Evolutionary conservation across 106 monocot species (phyloP).

Genomic region (Apostasia ramifera): DNA sequence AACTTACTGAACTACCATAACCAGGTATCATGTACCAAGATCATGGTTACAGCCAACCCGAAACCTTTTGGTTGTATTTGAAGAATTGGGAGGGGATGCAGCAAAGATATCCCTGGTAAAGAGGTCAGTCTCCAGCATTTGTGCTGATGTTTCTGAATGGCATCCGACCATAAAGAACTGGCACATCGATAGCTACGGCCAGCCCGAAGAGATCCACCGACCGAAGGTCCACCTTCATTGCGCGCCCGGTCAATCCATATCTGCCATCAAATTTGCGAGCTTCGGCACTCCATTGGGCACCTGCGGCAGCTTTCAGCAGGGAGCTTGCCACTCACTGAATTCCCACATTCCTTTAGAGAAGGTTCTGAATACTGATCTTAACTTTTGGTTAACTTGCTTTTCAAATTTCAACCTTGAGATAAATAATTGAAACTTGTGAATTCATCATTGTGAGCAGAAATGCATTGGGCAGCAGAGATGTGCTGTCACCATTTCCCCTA

Average conservation of each 20-base stretch:
- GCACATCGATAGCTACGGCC: constrained; percentile 57
- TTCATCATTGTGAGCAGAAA: constrained; percentile 33
- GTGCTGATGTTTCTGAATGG: constrained; percentile 82
- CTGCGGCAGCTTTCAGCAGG: constrained; percentile 85
- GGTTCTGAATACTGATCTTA: constrained; percentile 28
- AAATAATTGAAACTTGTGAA: background rate
- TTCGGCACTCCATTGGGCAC: constrained; percentile 87
- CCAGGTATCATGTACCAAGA: constrained; percentile 93
- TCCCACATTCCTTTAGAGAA: constrained; percentile 65
- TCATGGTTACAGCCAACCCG: constrained; percentile 77
- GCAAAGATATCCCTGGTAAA: constrained; percentile 65
- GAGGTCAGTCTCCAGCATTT: constrained; percentile 69
- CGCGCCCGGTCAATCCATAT: constrained; percentile 66
- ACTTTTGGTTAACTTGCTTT: background rate
- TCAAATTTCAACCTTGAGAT: background rate
- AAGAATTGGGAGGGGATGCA: constrained; percentile 86
- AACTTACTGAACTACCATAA: constrained; percentile 9
- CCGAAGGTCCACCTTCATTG: constrained; percentile 81
- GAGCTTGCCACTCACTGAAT: constrained; percentile 68
- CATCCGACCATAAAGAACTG: constrained; percentile 83
- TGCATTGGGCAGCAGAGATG: constrained; percentile 79
- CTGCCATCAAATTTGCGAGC: constrained; percentile 89
- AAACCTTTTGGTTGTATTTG: constrained; percentile 86
- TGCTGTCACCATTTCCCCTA: constrained; percentile 49
- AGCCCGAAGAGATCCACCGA: constrained; percentile 39